Evolutionary conservation across 164 flowering plant genomes (phyloP).

Genomic region (Annona cherimola): DNA sequence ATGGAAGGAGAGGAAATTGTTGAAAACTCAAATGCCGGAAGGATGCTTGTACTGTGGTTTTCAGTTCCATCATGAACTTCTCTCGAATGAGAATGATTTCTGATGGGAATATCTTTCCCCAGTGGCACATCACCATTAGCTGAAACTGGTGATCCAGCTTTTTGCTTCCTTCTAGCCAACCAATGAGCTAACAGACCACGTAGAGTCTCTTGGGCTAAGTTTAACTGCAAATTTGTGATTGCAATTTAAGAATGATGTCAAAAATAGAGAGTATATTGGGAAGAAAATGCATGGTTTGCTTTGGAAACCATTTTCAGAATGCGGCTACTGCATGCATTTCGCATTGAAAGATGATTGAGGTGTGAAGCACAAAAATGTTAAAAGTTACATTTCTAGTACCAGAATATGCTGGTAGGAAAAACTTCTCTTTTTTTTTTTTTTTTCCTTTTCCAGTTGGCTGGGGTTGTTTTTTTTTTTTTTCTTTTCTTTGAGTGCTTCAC

Average conservation of each 20-base stretch:
- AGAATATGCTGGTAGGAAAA: too few species aligned
- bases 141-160: slow-evolving; percentile 53
- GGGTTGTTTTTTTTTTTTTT: too few species aligned
- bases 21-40: slow-evolving; percentile 90
- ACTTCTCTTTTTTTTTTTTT: too few species aligned
- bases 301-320: not conserved
- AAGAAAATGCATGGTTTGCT: not conserved
- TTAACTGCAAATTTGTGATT: slow-evolving; percentile 48
- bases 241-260: not conserved
- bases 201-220: slow-evolving; percentile 90
- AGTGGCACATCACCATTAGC: slow-evolving; percentile 66
- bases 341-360: not conserved
- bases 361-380: not conserved
- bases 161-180: slow-evolving; percentile 70
- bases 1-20: slow-evolving; percentile 81
- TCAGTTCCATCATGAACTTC: slow-evolving; percentile 74
- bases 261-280: not conserved
- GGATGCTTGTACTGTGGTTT: slow-evolving; percentile 61
- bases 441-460: too few species aligned
- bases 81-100: slow-evolving; percentile 59
- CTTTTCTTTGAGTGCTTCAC: too few species aligned
- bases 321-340: not conserved
- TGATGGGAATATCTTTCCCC: slow-evolving; percentile 50
- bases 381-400: too few species aligned
- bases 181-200: slow-evolving; percentile 86